Percentiles rank a stretch among this genome's conserved stretches.
phyloP scores from a whole-genome alignment of 441 rosid genomes.

The Gossypium davidsonii region DNA sequence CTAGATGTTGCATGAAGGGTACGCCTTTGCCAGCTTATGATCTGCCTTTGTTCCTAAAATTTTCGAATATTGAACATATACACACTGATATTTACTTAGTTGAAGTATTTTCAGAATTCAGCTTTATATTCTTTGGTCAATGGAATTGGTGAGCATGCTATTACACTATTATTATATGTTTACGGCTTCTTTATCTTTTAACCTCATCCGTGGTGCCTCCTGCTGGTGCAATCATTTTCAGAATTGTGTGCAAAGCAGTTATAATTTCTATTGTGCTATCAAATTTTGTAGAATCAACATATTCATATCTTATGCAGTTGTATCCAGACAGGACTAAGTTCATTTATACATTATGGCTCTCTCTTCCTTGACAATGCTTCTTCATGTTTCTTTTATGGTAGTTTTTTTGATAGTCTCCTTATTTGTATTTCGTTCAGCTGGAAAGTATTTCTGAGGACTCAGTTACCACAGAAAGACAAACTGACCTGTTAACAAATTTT shows the following conservation, averaged over 20 bases:
- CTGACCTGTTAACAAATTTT: conserved; percentile 27
- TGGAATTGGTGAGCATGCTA: not conserved
- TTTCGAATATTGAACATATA: no score
- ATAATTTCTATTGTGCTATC: not conserved
- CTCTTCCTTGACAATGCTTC: not conserved
- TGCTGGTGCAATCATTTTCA: not conserved
- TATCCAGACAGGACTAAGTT: not conserved
- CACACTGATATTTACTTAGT: not conserved
- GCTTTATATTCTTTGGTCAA: not conserved
- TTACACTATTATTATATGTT: not conserved
- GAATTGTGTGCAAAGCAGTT: not conserved
- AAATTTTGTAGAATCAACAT: not conserved
- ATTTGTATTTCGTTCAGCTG: conserved; percentile 33
- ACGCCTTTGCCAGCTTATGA: no score
- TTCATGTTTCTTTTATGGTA: not conserved
- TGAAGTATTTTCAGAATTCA: not conserved
- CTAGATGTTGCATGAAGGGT: no score
- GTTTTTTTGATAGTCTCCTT: not conserved
- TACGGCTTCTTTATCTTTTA: not conserved
- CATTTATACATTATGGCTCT: not conserved
- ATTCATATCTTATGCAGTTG: not conserved
- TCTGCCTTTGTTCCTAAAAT: no score
- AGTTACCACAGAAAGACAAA: conserved; percentile 24
- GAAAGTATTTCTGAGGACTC: conserved; percentile 59
- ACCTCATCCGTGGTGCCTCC: not conserved